phyloP scores from a whole-genome alignment of 139 green algal species.

The Tetraselmis chui region DNA sequence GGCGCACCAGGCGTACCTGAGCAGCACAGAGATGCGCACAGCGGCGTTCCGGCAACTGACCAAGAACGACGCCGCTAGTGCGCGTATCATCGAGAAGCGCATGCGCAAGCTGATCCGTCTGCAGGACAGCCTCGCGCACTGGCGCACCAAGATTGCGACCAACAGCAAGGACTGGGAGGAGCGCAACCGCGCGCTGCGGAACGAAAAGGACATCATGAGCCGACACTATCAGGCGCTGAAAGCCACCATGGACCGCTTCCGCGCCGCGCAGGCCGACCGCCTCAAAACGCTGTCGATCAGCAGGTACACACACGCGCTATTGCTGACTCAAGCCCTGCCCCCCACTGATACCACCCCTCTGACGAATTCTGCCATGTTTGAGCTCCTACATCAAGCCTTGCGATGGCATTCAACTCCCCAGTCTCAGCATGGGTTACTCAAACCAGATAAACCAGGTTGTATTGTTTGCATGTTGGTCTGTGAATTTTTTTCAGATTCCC shows the following conservation, averaged over 20 bases:
- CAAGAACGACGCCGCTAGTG: constrained; percentile 58
- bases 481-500: too few relatives aligned
- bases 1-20: constrained; percentile 51
- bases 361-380: too few relatives aligned
- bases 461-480: too few relatives aligned
- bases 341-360: too few relatives aligned
- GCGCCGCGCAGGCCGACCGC: constrained; percentile 37
- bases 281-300: constrained; percentile 53
- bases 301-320: too few relatives aligned
- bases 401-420: too few relatives aligned
- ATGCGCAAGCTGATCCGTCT: constrained; percentile 72
- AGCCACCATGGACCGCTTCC: constrained; percentile 46
- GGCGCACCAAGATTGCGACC: constrained; percentile 68
- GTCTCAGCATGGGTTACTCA: too few relatives aligned
- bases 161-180: constrained; percentile 74
- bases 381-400: too few relatives aligned
- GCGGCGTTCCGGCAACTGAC: constrained; percentile 64
- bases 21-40: constrained; percentile 62
- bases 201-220: constrained; percentile 79
- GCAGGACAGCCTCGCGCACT: constrained; percentile 42
- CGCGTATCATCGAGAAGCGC: constrained; percentile 71
- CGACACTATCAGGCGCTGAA: constrained; percentile 73
- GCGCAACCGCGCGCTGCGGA: constrained; percentile 55
- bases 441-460: too few relatives aligned
- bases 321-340: too few relatives aligned